A percentile compares a stretch with the other conserved stretches of the same genome.
phyloP scores from a whole-genome alignment of 495 filamentous ascomycete species.

The Stereocaulon alpinum region DNA sequence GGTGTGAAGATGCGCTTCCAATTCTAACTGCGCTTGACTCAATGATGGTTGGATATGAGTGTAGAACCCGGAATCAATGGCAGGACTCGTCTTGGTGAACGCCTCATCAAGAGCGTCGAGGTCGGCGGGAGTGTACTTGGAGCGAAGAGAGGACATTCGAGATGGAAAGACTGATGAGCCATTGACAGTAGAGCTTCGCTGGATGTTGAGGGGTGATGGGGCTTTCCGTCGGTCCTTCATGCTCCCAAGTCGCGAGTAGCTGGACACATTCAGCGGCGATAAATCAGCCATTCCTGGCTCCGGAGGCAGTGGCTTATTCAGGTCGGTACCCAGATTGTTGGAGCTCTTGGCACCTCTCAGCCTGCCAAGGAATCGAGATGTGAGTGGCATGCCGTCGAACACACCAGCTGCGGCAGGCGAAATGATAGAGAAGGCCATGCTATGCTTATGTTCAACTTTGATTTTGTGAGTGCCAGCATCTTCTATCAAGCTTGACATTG shows the following conservation, averaged over 20 bases:
- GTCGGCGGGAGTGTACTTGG: slow-evolving; percentile 27
- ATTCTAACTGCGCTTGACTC: slow-evolving; percentile 23
- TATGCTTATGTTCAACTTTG: slow-evolving; percentile 11
- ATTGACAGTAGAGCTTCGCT: slow-evolving; percentile 17
- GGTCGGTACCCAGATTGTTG: slow-evolving; percentile 20
- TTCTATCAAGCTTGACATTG: slow-evolving; percentile 23
- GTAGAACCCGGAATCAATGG: slow-evolving; percentile 10
- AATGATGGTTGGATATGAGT: slow-evolving; percentile 16
- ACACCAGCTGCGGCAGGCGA: slow-evolving; percentile 34
- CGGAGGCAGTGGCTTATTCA: slow-evolving; percentile 40
- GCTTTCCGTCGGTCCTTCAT: slow-evolving; percentile 21
- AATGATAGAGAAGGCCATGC: slow-evolving; percentile 30
- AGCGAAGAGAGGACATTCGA: slow-evolving; percentile 23
- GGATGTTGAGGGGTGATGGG: slow-evolving; percentile 22
- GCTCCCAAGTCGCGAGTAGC: slow-evolving; percentile 16
- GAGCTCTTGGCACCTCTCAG: slow-evolving; percentile 18
- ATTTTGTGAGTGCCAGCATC: slow-evolving; percentile 11
- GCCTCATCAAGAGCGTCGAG: slow-evolving; percentile 27
- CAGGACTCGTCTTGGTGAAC: slow-evolving; percentile 23
- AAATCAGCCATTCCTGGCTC: slow-evolving; percentile 29
- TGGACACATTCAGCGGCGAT: slow-evolving; percentile 26
- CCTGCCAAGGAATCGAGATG: slow-evolving; percentile 17
- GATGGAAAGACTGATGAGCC: slow-evolving; percentile 9
- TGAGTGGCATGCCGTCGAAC: slow-evolving; percentile 28
- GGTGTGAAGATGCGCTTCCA: slow-evolving; percentile 26